Evolutionary conservation across 495 filamentous ascomycete genomes (phyloP).

Genomic region (Astrothelium subdiscretum): DNA sequence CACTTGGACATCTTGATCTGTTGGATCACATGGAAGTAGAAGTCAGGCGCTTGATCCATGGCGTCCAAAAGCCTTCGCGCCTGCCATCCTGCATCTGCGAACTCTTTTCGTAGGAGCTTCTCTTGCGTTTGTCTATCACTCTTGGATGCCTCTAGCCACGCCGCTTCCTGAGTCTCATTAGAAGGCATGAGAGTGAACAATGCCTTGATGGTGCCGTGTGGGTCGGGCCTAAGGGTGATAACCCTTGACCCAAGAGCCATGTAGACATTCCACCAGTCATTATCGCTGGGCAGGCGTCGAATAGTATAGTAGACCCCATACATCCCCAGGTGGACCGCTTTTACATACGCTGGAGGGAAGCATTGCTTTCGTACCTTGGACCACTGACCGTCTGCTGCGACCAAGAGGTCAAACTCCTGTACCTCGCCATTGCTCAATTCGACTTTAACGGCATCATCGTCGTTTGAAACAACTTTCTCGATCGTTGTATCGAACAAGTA

Average conservation of each 20-base stretch:
- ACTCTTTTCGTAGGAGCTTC: slow-evolving; percentile 1
- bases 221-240: slow-evolving; percentile 18
- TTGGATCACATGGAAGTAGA: slow-evolving; percentile 5
- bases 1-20: slow-evolving; percentile 9
- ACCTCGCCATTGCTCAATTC: slow-evolving; percentile 10
- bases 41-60: slow-evolving; percentile 6
- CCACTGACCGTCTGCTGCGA: slow-evolving; percentile 19
- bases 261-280: slow-evolving; percentile 19
- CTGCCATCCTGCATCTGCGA: slow-evolving; percentile 8
- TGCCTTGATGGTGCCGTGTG: slow-evolving; percentile 15
- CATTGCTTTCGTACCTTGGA: slow-evolving; percentile 12
- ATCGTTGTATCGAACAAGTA: slow-evolving; percentile 16
- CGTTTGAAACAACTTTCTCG: slow-evolving; percentile 1
- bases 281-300: slow-evolving; percentile 17
- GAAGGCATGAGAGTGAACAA: slow-evolving; percentile 17
- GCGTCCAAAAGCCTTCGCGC: background rate
- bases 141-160: slow-evolving; percentile 5
- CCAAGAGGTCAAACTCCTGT: slow-evolving; percentile 17
- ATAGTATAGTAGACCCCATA: slow-evolving; percentile 19
- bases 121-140: slow-evolving; percentile 2
- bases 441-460: slow-evolving; percentile 9
- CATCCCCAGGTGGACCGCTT: slow-evolving; percentile 10
- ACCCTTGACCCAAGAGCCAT: slow-evolving; percentile 17
- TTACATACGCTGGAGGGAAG: slow-evolving; percentile 14
- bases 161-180: slow-evolving; percentile 10